A percentile compares a stretch with the other conserved stretches of the same genome.
Conservation (phyloP, 306 rosid genomes). For the Prinsepia uniflora region DNA sequence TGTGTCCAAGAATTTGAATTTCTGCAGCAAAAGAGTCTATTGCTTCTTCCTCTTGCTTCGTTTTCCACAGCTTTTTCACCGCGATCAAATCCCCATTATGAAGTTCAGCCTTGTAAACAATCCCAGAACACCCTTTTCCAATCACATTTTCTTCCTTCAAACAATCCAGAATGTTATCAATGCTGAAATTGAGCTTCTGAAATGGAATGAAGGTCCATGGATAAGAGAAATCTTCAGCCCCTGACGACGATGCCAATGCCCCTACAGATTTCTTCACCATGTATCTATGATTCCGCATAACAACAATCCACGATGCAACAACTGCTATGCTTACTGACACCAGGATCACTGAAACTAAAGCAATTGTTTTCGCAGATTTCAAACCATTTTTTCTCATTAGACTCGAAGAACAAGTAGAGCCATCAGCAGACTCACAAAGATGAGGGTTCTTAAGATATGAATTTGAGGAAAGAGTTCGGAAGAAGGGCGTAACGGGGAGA, state of each 20-base stretch:
- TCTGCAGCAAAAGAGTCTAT: constrained; percentile 90
- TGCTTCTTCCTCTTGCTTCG: constrained; percentile 73
- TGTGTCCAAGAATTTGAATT: constrained; percentile 94
- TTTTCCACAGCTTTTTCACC: constrained; percentile 93
- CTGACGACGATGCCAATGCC: constrained; percentile 36
- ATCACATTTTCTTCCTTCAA: constrained; percentile 86
- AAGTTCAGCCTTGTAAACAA: constrained; percentile 79
- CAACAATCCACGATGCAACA: constrained; percentile 73
- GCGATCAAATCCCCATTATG: constrained; percentile 80
- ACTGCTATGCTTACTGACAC: constrained; percentile 56
- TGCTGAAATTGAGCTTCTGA: constrained; percentile 75
- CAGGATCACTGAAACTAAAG: constrained; percentile 48
- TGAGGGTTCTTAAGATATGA: constrained; percentile 56
- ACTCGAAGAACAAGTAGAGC: constrained; percentile 72
- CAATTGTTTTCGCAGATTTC: constrained; percentile 63
- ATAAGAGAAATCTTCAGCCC: constrained; percentile 93
- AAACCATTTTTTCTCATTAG: constrained; percentile 43
- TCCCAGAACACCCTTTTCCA: constrained; percentile 90
- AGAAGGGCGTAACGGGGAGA: constrained; percentile 78
- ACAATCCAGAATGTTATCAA: constrained; percentile 79
- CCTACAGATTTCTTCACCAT: constrained; percentile 49
- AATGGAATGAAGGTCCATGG: constrained; percentile 99
- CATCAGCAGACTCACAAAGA: constrained; percentile 80
- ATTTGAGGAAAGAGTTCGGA: constrained; percentile 59
- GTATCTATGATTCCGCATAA: constrained; percentile 50